These are phyloP conservation scores for Babesia caballi DNA, from an alignment of 169 alveolate species.

Conservation along the genomic window DNA sequence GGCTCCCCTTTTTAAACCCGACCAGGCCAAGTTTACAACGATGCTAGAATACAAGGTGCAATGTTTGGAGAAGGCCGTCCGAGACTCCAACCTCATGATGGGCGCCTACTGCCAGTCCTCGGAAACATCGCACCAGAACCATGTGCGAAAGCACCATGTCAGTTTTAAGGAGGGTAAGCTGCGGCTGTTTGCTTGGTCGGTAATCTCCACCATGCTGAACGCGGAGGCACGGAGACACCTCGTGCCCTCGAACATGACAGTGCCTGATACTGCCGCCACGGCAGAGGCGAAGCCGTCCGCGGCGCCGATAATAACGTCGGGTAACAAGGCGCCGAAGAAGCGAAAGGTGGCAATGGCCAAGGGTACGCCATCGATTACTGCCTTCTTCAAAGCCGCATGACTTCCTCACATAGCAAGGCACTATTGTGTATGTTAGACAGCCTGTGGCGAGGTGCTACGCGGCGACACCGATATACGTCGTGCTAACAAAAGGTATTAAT, in stretches of 20 bases:
- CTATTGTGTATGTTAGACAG: no score
- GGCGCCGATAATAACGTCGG: not conserved
- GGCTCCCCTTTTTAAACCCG: slow-evolving; percentile 44
- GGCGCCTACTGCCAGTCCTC: slow-evolving; percentile 14
- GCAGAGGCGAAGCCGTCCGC: not conserved
- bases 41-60: slow-evolving; percentile 49
- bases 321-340: slow-evolving; percentile 8
- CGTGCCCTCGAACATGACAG: not conserved
- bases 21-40: slow-evolving; percentile 8
- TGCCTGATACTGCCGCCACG: not conserved
- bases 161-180: not conserved
- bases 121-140: not conserved
- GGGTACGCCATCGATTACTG: slow-evolving; percentile 1
- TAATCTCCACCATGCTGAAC: slow-evolving; percentile 21
- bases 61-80: slow-evolving; percentile 10
- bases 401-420: no score
- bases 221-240: not conserved
- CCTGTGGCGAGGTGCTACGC: no score
- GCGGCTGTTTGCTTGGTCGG: slow-evolving; percentile 37
- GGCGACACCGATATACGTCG: no score
- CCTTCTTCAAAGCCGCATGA: not conserved
- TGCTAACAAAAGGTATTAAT: no score
- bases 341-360: not conserved
- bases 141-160: slow-evolving; percentile 12
- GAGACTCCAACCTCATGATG: slow-evolving; percentile 11